These are phyloP conservation scores for Solanum neorickii DNA, from an alignment of 257 asterid species.

Conservation along the genomic window DNA sequence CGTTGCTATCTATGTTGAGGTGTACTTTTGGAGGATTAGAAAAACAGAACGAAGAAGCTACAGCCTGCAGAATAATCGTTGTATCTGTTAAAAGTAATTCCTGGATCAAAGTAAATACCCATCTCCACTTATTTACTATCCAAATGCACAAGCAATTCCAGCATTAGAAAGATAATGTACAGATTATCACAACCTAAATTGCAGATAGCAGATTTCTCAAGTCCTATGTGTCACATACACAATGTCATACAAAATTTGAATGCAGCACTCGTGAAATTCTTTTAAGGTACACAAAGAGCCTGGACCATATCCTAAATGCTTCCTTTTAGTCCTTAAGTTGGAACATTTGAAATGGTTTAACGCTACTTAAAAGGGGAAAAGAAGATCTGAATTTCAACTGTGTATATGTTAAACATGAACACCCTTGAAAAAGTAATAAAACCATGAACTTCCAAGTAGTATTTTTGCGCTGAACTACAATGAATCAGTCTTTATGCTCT, in stretches of 20 bases:
- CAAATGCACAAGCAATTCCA: not conserved
- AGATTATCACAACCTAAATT: not conserved
- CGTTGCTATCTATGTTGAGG: conserved; percentile 71
- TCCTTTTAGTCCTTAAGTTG: not conserved
- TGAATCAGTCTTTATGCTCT: not conserved
- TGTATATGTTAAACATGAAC: not conserved
- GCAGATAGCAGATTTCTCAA: not conserved
- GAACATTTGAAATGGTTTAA: not conserved
- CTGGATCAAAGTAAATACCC: not conserved
- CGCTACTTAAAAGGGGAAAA: not conserved
- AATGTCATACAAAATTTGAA: not conserved
- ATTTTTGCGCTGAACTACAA: not conserved
- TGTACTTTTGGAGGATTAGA: conserved; percentile 64
- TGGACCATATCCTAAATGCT: not conserved
- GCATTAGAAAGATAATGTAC: not conserved
- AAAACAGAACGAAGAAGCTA: conserved; percentile 89
- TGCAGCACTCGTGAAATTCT: not conserved
- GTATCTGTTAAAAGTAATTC: not conserved
- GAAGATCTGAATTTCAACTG: not conserved
- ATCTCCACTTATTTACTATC: not conserved
- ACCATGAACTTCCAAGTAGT: not conserved
- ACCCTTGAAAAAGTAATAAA: not conserved
- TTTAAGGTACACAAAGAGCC: not conserved
- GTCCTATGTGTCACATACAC: not conserved
- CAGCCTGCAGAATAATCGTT: conserved; percentile 42